Conservation (phyloP, 768 basidiomycete species). For the Mycena chlorophos region DNA sequence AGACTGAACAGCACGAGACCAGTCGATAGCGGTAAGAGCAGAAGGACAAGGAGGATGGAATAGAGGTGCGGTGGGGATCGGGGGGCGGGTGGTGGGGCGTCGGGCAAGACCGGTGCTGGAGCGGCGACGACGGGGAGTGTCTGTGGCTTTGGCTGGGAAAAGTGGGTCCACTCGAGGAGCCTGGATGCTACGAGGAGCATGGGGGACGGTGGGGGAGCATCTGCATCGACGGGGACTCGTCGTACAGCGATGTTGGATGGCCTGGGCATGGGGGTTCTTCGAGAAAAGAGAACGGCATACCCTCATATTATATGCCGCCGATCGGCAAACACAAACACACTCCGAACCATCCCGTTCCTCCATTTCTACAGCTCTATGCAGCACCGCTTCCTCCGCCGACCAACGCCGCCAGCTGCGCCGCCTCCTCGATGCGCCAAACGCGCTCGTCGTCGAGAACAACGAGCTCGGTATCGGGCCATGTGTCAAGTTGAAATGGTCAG, state of each 20-base stretch:
- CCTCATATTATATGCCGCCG: background rate
- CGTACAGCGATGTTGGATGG: conserved; percentile 20
- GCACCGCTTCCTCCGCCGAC: background rate
- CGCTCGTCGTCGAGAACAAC: background rate
- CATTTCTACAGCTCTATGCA: no score
- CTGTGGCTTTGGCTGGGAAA: conserved; percentile 48
- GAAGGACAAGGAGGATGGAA: conserved; percentile 44
- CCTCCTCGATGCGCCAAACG: background rate
- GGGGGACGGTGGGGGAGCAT: conserved; percentile 31
- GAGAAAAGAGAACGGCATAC: conserved; percentile 5
- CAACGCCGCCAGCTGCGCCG: background rate
- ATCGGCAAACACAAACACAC: background rate
- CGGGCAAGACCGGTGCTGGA: conserved; percentile 38
- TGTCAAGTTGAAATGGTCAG: no score
- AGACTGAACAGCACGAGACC: conserved; percentile 68
- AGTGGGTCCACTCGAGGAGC: conserved; percentile 55
- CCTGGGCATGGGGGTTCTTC: conserved; percentile 16
- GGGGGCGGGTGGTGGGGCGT: conserved; percentile 3
- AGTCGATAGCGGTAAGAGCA: conserved; percentile 67
- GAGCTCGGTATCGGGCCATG: no score
- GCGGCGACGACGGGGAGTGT: conserved; percentile 53
- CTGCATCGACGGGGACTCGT: conserved; percentile 11
- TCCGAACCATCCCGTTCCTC: background rate
- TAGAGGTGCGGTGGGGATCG: conserved; percentile 35
- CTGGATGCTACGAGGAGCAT: conserved; percentile 54